phyloP scores from a whole-genome alignment of 139 green algal genomes.

The Tetradesmus obliquus region DNA sequence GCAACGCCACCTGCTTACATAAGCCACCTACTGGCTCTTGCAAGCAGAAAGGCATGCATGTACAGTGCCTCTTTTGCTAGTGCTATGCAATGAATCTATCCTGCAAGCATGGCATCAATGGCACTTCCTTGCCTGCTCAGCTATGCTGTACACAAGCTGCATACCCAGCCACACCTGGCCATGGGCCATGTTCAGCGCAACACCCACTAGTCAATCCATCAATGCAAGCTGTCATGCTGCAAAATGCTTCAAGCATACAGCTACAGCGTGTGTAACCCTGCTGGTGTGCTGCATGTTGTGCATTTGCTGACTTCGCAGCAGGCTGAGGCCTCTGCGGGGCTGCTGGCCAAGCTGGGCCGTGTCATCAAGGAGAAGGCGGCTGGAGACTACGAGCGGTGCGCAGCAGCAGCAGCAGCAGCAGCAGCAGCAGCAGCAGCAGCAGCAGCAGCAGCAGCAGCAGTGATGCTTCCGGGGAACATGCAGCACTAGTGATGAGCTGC shows the following conservation, averaged over 20 bases:
- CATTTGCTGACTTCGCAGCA: background rate
- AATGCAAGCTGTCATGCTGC: too few relatives aligned
- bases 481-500: slow-evolving; percentile 26
- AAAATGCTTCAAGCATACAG: too few relatives aligned
- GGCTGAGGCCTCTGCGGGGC: slow-evolving; percentile 17
- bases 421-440: slow-evolving; percentile 85
- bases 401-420: slow-evolving; percentile 65
- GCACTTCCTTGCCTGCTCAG: too few relatives aligned
- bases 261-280: too few relatives aligned
- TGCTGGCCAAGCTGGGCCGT: slow-evolving; percentile 79
- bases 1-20: background rate
- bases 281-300: background rate
- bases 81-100: background rate
- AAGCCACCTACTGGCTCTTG: background rate
- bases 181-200: too few relatives aligned
- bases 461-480: slow-evolving; percentile 82
- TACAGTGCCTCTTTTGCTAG: too few relatives aligned
- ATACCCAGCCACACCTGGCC: too few relatives aligned
- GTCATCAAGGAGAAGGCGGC: slow-evolving; percentile 95
- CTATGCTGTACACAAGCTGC: background rate
- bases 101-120: background rate
- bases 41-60: too few relatives aligned
- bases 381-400: slow-evolving; percentile 86
- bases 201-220: too few relatives aligned
- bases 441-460: slow-evolving; percentile 77